phyloP scores from a whole-genome alignment of 2,329 filamentous ascomycete genomes.

The Bretziella fagacearum region DNA sequence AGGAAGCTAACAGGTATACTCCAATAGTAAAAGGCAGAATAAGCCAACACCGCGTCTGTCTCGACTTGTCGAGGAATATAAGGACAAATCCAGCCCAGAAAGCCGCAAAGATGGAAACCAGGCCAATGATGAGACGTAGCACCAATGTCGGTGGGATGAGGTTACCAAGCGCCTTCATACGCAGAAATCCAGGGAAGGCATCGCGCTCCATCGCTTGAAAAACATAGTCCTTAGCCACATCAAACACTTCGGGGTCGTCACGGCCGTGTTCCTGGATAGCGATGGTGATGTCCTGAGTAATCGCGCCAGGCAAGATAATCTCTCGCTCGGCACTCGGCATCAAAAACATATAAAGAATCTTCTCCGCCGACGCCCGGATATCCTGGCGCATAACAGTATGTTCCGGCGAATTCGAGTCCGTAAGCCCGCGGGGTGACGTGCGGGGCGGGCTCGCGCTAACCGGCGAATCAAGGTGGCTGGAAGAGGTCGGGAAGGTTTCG shows the following conservation, averaged over 20 bases:
- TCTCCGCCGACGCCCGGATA: constrained; percentile 84
- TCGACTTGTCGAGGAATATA: constrained; percentile 70
- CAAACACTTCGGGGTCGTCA: constrained; percentile 94
- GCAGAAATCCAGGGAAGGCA: constrained; percentile 92
- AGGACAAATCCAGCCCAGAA: constrained; percentile 92
- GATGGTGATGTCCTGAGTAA: constrained; percentile 69
- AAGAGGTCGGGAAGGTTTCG: constrained; percentile 2
- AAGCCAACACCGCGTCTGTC: constrained; percentile 63
- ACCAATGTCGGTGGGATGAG: constrained; percentile 83
- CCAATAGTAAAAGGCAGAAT: constrained; percentile 87
- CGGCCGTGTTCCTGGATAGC: constrained; percentile 81
- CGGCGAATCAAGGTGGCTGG: constrained; percentile 6
- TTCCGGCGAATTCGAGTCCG: constrained; percentile 65
- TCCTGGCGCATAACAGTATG: constrained; percentile 78
- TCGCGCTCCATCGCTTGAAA: constrained; percentile 99
- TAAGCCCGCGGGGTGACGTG: constrained; percentile 41
- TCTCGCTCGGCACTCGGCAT: constrained; percentile 91
- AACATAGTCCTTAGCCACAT: constrained; percentile 95
- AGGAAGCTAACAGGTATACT: constrained; percentile 73
- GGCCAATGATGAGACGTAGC: constrained; percentile 66
- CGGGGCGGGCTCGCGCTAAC: constrained; percentile 34
- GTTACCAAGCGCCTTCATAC: constrained; percentile 90
- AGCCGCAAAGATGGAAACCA: constrained; percentile 73
- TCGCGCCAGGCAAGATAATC: constrained; percentile 78
- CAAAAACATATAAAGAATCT: constrained; percentile 96